Base-by-base conservation (phyloP, 2,329 filamentous ascomycete genomes). In the Achaetomium macrosporum region DNA sequence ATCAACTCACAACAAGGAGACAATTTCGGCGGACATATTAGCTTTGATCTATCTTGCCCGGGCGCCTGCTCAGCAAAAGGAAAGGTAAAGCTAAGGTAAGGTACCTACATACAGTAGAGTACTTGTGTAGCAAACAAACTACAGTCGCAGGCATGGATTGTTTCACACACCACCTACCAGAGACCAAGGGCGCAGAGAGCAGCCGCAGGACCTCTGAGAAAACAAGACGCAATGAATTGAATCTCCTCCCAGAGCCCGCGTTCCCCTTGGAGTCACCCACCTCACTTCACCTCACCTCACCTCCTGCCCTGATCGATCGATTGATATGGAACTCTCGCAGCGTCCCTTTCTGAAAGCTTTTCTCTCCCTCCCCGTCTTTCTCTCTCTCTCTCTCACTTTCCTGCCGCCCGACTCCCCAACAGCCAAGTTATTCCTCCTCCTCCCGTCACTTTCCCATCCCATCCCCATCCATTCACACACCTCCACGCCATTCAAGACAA, bases 1-100 rank as follows among this genome's bases (percentile, higher is more conserved):
- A 7, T 25, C 25, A 25, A 25, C 25, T 7, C 25, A 25, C 25
- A 4, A 25, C 25, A 25, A 25, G 7, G 25, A 7, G 25, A 25
- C 25, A 25, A 7, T 7, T n/a, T 30, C 37, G 30, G 43, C 36
- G 16, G 25, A 48, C 50, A 44, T 16, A 44, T 41, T 40, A 35
- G 31, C 35, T 41, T 53, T 53, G 35, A 45, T 35, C 42, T 49
- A 53, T 53, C 51, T 49, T 53, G 51, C 37, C 41, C 29, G 35
- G 46, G 25, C 25, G 42, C 29, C 51, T 44, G 51, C 29, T 17
- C 13, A 10, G 6, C 39, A 1, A 42, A 29, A 31, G n/a, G 4
- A 4, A 25, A 25, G 25, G 25, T 7, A 25, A 25, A 25, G 25
- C 25, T 25, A 25, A 25, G 25, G 25, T 25, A 25, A 25, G 25